Conservation (phyloP, 164 flowering plant genomes). For the Tetrastigma voinierianum region DNA sequence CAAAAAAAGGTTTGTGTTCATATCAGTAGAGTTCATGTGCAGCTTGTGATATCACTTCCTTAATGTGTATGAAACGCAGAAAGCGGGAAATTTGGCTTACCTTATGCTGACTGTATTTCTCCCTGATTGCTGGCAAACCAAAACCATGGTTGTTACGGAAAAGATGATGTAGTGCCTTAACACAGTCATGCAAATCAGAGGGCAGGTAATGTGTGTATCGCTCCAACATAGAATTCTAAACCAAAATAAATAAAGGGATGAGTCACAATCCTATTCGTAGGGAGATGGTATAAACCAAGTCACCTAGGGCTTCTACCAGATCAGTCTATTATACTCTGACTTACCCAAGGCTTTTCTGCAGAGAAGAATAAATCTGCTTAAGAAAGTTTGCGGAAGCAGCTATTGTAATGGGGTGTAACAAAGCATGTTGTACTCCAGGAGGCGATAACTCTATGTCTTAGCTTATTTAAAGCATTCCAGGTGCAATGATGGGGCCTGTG, state of each 20-base stretch:
- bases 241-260: not conserved
- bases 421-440: slow-evolving; percentile 70
- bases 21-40: not conserved
- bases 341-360: slow-evolving; percentile 69
- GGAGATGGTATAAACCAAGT: too few species aligned
- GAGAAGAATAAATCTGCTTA: slow-evolving; percentile 68
- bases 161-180: slow-evolving; percentile 53
- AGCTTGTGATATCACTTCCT: too few species aligned
- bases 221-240: slow-evolving; percentile 53
- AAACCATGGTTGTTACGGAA: slow-evolving; percentile 32
- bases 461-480: slow-evolving; percentile 66
- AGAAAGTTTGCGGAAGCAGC: slow-evolving; percentile 74
- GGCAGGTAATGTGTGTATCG: slow-evolving; percentile 67
- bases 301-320: slow-evolving; percentile 5
- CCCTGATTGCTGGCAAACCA: slow-evolving; percentile 64
- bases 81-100: slow-evolving; percentile 19
- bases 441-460: slow-evolving; percentile 79
- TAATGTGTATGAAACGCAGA: not conserved
- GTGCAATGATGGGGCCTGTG: slow-evolving; percentile 54
- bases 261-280: not conserved
- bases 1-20: not conserved
- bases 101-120: slow-evolving; percentile 88
- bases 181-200: slow-evolving; percentile 58
- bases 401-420: slow-evolving; percentile 55
- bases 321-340: slow-evolving; percentile 3